These are phyloP conservation scores for Didymella lethalis DNA, from an alignment of 2,329 filamentous ascomycete species.

Conservation along the genomic window DNA sequence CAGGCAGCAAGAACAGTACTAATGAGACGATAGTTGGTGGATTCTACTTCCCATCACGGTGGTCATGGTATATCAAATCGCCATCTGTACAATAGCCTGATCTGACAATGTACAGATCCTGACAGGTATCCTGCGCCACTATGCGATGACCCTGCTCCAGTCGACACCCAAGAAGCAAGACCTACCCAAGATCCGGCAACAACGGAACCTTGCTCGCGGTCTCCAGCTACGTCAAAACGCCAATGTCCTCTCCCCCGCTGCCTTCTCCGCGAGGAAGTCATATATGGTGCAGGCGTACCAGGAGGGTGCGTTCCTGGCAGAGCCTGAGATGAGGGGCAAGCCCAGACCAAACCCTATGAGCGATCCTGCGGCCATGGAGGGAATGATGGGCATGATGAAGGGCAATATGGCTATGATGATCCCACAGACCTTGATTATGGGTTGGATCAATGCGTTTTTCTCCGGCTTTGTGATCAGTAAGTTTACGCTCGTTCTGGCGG, in stretches of 20 bases:
- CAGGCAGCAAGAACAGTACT: constrained; percentile 24
- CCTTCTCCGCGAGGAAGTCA: constrained; percentile 82
- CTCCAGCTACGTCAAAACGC: constrained; percentile 85
- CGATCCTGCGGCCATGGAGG: constrained; percentile 96
- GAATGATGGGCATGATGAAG: constrained; percentile 99
- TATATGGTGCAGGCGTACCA: constrained; percentile 83
- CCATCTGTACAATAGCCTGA: neutral
- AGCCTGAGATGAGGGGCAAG: constrained; percentile 84
- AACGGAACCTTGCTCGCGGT: constrained; percentile 81
- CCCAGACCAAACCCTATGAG: constrained; percentile 92
- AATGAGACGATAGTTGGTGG: constrained; percentile 78
- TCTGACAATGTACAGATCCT: constrained; percentile 67
- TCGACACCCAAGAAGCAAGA: constrained; percentile 83
- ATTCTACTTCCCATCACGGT: constrained; percentile 96
- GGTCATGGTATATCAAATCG: constrained; percentile 75
- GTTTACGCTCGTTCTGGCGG: constrained; percentile 43
- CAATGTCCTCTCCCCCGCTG: constrained; percentile 76
- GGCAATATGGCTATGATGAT: constrained; percentile 99
- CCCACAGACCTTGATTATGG: constrained; percentile 98
- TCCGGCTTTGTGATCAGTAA: constrained; percentile 96
- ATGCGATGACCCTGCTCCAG: constrained; percentile 90
- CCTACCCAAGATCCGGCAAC: constrained; percentile 80
- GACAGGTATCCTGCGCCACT: constrained; percentile 94
- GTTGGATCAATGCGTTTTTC: constrained; percentile 99
- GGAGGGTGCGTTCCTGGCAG: constrained; percentile 86